Base-by-base conservation (phyloP, 2,329 filamentous ascomycete genomes). In the Fusarium guadeloupense region DNA sequence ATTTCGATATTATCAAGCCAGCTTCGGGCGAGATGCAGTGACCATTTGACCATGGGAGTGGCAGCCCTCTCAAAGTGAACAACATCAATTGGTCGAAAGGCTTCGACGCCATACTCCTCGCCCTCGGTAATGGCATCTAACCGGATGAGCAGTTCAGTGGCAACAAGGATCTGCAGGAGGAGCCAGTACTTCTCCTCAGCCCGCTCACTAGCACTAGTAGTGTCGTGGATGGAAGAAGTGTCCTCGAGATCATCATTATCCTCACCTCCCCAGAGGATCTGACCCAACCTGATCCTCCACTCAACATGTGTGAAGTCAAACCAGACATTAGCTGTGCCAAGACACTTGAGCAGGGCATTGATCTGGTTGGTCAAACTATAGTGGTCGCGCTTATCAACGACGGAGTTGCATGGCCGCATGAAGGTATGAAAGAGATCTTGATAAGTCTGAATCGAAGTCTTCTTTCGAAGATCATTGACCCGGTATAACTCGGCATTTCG, bases 241-340 rank as follows among this genome's bases (percentile, higher is more conserved):
- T 85, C 84, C 37, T 81, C 80, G n/a, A 82, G 64, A 40, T 81
- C 78, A 61, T 85, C 83, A 35, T 83, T 82, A 21, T 80, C 71
- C 6, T 78, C 75, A 14, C 79, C 76, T 14, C 83, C 87, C 89
- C 89, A 92, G 3, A 92, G 75, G 35, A 92, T 81, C 73, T 91
- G 89, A 7, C 89, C 89, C 2, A 92, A 78, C 12, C 88, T 81
- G 54, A 92, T 89, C 31, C 89, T 83, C 89, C 89, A 92, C 70
- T 92, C 89, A 7, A 92, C 86, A 26, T 87, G 81, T 17, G 88
- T 89, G 63, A 92, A 89, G 73, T 92, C 89, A 45, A 89, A 83
- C 89, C 89, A 92, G 39, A 90, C 83, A 51, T 89, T 88, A 48
- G 86, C 81, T 8, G 85, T 77, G 1, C 83, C 84, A 38, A 92